Conservation (phyloP, 768 basidiomycete genomes). For the Lyophyllum shimeji region DNA sequence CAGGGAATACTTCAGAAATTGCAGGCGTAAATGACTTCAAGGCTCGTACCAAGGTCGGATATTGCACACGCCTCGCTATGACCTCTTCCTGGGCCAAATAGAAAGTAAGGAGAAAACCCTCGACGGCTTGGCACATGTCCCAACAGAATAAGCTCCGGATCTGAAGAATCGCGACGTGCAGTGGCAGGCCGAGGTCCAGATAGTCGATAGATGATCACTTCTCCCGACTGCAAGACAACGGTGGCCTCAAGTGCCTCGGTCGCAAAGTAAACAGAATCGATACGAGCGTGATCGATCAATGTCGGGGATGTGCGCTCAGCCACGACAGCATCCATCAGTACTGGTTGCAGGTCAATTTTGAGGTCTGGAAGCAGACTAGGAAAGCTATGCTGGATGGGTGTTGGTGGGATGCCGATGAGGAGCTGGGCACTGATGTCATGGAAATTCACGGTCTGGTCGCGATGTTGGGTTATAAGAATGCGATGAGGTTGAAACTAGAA, state of each 20-base stretch:
- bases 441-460: slow-evolving; percentile 66
- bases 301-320: slow-evolving; percentile 25
- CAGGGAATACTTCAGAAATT: not conserved
- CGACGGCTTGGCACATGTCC: slow-evolving; percentile 42
- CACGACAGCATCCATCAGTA: slow-evolving; percentile 47
- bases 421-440: slow-evolving; percentile 75
- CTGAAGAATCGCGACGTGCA: slow-evolving; percentile 24
- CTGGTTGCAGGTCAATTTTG: slow-evolving; percentile 53
- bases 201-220: slow-evolving; percentile 52
- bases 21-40: not conserved
- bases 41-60: slow-evolving; percentile 68
- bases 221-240: slow-evolving; percentile 53
- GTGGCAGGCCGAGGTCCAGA: slow-evolving; percentile 19
- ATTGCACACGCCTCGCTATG: slow-evolving; percentile 56
- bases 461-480: slow-evolving; percentile 61
- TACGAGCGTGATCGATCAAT: slow-evolving; percentile 27
- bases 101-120: slow-evolving; percentile 59
- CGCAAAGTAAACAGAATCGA: slow-evolving; percentile 50
- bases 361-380: slow-evolving; percentile 64
- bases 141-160: slow-evolving; percentile 54
- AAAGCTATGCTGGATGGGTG: slow-evolving; percentile 58
- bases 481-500: slow-evolving; percentile 60
- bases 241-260: slow-evolving; percentile 57
- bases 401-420: slow-evolving; percentile 42
- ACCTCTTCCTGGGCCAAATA: slow-evolving; percentile 50